These are phyloP conservation scores for Neoascochyta sp. DNA, from an alignment of 2,329 filamentous ascomycete genomes.

Conservation along the genomic window DNA sequence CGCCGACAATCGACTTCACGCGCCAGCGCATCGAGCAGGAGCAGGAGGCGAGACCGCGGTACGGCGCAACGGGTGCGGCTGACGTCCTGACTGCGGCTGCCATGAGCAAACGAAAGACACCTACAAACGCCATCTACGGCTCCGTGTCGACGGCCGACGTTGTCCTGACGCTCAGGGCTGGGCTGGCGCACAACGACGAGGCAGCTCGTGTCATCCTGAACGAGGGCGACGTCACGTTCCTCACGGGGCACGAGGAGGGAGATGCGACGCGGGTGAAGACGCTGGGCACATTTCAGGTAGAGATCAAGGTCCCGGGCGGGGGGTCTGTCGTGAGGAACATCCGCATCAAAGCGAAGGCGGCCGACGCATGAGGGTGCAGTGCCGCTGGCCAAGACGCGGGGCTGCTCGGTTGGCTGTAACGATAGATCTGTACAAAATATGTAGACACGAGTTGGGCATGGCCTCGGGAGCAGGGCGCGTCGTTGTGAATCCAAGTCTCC, in stretches of 20 bases:
- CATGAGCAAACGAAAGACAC: conserved; percentile 25
- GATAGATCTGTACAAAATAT: conserved; percentile 25
- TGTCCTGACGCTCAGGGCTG: conserved; percentile 46
- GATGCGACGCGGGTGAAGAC: conserved; percentile 49
- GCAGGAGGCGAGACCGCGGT: conserved; percentile 25
- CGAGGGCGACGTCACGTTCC: conserved; percentile 51
- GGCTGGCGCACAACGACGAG: conserved; percentile 51
- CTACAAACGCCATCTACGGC: conserved; percentile 47
- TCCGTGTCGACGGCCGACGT: conserved; percentile 55
- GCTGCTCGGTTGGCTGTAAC: conserved; percentile 21
- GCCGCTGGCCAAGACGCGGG: conserved; percentile 1
- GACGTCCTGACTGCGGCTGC: conserved; percentile 37
- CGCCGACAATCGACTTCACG: conserved; percentile 47
- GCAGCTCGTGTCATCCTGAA: conserved; percentile 49
- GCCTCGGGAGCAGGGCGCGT: conserved; percentile 25
- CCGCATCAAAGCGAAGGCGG: conserved; percentile 31
- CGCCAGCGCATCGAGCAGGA: conserved; percentile 44
- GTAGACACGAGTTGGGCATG: conserved; percentile 11
- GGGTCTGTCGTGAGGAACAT: conserved; percentile 33
- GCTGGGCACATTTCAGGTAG: conserved; percentile 51
- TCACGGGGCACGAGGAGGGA: conserved; percentile 36
- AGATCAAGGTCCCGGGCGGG: conserved; percentile 51
- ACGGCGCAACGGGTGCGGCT: conserved; percentile 35
- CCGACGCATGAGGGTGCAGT: conserved; percentile 11
- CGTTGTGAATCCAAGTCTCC: conserved; percentile 9